Evolutionary conservation across 805 yeast genomes (phyloP).

Genomic region (Yarrowia sp.): DNA sequence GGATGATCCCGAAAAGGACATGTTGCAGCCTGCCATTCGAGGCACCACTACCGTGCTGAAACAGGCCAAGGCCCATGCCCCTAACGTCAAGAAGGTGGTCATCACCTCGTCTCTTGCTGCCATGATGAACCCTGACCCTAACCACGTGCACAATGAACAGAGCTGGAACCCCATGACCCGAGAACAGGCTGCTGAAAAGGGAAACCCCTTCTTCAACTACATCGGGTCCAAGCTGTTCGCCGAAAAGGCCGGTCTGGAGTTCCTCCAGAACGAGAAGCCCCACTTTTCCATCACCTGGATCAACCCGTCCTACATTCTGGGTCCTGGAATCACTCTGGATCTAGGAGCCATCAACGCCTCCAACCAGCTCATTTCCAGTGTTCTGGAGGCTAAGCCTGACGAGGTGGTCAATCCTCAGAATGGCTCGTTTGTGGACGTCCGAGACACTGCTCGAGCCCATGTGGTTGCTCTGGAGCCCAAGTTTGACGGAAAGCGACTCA

Average conservation of each 20-base stretch:
- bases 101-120: conserved; percentile 54
- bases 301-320: conserved; percentile 37
- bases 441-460: conserved; percentile 62
- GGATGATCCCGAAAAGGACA: conserved; percentile 42
- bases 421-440: conserved; percentile 46
- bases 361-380: conserved; percentile 17
- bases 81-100: conserved; percentile 42
- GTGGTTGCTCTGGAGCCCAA: conserved; percentile 44
- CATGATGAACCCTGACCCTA: conserved; percentile 34
- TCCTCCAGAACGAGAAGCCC: conserved; percentile 34
- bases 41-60: conserved; percentile 46
- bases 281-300: conserved; percentile 35
- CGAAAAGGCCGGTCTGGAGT: conserved; percentile 57
- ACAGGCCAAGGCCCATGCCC: conserved; percentile 40
- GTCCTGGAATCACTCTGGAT: conserved; percentile 36
- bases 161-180: conserved; percentile 41
- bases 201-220: conserved; percentile 25
- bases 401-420: conserved; percentile 28
- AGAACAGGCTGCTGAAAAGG: conserved; percentile 30
- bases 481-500: conserved; percentile 31
- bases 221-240: conserved; percentile 51
- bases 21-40: conserved; percentile 47
- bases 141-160: conserved; percentile 35
- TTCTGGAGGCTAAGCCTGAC: not conserved
- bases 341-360: conserved; percentile 38